Evolutionary conservation across 768 basidiomycete species (phyloP), one percentile per base, ranked within the genome.

Genomic region (Agrocybe praecox): DNA sequence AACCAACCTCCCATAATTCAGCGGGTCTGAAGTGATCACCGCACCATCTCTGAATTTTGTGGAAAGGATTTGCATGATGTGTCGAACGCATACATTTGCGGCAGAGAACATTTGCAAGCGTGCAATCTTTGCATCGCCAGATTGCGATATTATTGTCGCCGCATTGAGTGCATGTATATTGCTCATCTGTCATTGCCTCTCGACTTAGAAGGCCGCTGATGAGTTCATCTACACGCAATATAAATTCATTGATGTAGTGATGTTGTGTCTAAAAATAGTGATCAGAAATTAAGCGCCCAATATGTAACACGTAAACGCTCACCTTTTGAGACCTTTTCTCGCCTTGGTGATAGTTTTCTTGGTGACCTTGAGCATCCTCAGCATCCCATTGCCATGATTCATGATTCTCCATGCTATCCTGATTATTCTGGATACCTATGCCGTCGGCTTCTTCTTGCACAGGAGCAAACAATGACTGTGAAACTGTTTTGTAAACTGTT

Each of bases 121-220:
- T 44, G 24, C 51, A 52, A 26, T 52, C 51, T 2, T 26, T 23
- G 24, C 51, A 52, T 2, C 51, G 26, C 51, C 51, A 52, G 4
- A 29, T 21, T 2, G 51, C 40, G 11, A 6, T n/a, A 26, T 10
- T 18, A 2, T 22, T 14, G 5, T 8, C 18, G 17, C 3, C n/a
- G 23, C 51, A 52, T 2, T 10, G 1, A 1, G 5, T 2, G 42
- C 51, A 52, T 2, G 11, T 42, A n/a, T 3, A 14, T 2, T 52
- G 3, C 5, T 52, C 40, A 5, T 24, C n/a, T 17, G 11, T 17
- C 11, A 43, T 12, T n/a, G 36, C 11, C 19, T 52, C 51, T 17
- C 36, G 12, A n/a, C 6, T 17, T 15, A 52, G 21, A 11, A 52
- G 6, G 1, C 23, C 40, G 1, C 10, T n/a, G 2, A 52, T 10